These are phyloP conservation scores for Candolleomyces eurysporus DNA, from an alignment of 768 basidiomycete species.

Conservation along the genomic window DNA sequence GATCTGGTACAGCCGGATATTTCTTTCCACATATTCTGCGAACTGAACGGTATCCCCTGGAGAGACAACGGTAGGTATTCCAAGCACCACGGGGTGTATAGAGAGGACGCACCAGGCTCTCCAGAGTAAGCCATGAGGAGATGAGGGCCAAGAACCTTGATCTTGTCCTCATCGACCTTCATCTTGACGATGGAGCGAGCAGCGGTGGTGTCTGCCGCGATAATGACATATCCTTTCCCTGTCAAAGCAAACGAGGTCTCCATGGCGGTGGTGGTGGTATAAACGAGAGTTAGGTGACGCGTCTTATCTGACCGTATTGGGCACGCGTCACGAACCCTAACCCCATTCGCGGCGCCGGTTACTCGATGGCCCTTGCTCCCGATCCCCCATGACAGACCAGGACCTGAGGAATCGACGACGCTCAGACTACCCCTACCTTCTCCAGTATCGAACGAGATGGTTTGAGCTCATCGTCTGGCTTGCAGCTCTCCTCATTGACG, in stretches of 20 bases:
- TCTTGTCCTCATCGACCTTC: slow-evolving; percentile 97
- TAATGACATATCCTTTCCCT: slow-evolving; percentile 90
- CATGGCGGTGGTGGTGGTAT: slow-evolving; percentile 45
- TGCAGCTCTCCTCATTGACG: too few species aligned
- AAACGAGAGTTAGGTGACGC: slow-evolving; percentile 3
- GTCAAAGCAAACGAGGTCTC: slow-evolving; percentile 89
- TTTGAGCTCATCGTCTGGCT: slow-evolving; percentile 18
- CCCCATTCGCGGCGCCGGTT: neutral
- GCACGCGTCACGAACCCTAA: slow-evolving; percentile 13
- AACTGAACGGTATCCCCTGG: slow-evolving; percentile 95
- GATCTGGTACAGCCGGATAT: slow-evolving; percentile 94
- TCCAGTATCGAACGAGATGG: slow-evolving; percentile 72
- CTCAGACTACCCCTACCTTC: slow-evolving; percentile 56
- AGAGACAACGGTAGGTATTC: slow-evolving; percentile 2
- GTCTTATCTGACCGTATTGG: neutral
- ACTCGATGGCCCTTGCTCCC: too few species aligned
- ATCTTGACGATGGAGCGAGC: slow-evolving; percentile 95
- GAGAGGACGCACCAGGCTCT: slow-evolving; percentile 67
- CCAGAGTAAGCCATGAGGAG: slow-evolving; percentile 94
- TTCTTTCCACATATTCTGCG: slow-evolving; percentile 93
- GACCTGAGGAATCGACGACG: slow-evolving; percentile 40
- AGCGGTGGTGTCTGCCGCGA: slow-evolving; percentile 89
- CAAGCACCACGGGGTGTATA: neutral
- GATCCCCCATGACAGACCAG: slow-evolving; percentile 18
- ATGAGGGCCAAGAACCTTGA: slow-evolving; percentile 87